Evolutionary conservation across 2,329 filamentous ascomycete genomes (phyloP).

Genomic region (Coniochaeta prunicola): DNA sequence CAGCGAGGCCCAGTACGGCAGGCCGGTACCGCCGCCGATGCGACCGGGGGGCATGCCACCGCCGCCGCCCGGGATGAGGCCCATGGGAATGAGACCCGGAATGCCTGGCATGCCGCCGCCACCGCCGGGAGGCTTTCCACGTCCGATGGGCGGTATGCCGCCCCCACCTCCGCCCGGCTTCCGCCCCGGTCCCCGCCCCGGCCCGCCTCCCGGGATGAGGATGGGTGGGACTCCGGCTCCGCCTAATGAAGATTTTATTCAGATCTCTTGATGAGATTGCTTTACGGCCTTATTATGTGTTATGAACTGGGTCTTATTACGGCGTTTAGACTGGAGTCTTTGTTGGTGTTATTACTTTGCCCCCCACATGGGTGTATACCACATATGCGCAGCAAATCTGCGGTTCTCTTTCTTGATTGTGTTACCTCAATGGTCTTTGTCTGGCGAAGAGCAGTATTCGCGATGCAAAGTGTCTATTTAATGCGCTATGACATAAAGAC

Average conservation of each 20-base stretch:
- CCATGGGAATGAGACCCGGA: not conserved
- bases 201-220: not conserved
- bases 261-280: not conserved
- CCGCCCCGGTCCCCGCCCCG: not conserved
- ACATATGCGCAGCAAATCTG: not conserved
- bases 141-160: not conserved
- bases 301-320: not conserved
- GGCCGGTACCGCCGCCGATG: not conserved
- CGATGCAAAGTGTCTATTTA: too few species aligned
- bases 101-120: slow-evolving; percentile 1
- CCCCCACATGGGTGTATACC: not conserved
- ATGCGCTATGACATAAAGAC: too few species aligned
- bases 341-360: not conserved
- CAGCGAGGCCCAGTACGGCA: slow-evolving; percentile 6
- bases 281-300: not conserved
- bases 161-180: not conserved
- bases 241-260: not conserved
- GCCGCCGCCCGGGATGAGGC: not conserved
- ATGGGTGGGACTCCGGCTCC: not conserved
- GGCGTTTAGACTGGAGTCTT: not conserved
- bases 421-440: not conserved
- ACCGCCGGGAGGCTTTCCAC: not conserved
- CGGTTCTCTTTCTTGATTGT: not conserved
- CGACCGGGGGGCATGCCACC: not conserved
- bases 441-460: not conserved